phyloP scores from a whole-genome alignment of 805 yeast species.

The Saccharomycopsis guyanensis region DNA sequence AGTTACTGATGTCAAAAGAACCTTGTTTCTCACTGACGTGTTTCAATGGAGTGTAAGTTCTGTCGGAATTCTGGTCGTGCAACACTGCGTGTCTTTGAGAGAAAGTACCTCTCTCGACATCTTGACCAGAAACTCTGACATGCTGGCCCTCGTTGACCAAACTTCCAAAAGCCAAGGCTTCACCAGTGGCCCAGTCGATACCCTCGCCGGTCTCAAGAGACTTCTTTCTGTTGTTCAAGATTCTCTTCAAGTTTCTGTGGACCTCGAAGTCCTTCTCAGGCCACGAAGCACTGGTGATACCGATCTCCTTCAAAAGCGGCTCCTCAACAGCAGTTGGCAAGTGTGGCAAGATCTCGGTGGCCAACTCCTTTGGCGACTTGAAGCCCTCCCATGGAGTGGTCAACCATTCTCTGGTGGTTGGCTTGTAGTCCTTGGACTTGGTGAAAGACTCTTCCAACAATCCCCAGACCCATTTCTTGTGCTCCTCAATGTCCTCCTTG shows the following conservation, averaged over 20 bases:
- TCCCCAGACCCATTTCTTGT: constrained; percentile 97
- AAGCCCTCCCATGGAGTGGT: constrained; percentile 99
- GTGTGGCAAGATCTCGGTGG: constrained; percentile 92
- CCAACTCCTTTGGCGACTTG: constrained; percentile 95
- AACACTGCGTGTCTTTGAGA: constrained; percentile 98
- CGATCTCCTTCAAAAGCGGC: constrained; percentile 65
- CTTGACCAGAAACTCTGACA: constrained; percentile 97
- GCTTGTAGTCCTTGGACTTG: constrained; percentile 83
- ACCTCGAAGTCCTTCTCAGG: constrained; percentile 80
- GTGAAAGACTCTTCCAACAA: constrained; percentile 82
- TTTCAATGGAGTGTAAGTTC: constrained; percentile 77
- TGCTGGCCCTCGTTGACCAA: constrained; percentile 89
- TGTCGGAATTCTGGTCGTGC: constrained; percentile 89
- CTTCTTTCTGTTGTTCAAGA: constrained; percentile 80
- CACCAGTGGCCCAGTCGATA: constrained; percentile 99
- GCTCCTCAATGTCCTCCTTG: constrained; percentile 84
- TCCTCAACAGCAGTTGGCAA: constrained; percentile 88
- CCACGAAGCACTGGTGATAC: constrained; percentile 68
- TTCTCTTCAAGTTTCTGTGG: constrained; percentile 95
- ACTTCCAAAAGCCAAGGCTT: constrained; percentile 95
- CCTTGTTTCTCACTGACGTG: constrained; percentile 75
- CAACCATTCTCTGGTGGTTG: constrained; percentile 94
- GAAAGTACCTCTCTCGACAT: constrained; percentile 99
- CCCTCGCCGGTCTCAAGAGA: constrained; percentile 83
- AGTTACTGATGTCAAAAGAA: constrained; percentile 82